Conservation (phyloP, 108 stramenopile genomes). For the Schizochytrium sp. region DNA sequence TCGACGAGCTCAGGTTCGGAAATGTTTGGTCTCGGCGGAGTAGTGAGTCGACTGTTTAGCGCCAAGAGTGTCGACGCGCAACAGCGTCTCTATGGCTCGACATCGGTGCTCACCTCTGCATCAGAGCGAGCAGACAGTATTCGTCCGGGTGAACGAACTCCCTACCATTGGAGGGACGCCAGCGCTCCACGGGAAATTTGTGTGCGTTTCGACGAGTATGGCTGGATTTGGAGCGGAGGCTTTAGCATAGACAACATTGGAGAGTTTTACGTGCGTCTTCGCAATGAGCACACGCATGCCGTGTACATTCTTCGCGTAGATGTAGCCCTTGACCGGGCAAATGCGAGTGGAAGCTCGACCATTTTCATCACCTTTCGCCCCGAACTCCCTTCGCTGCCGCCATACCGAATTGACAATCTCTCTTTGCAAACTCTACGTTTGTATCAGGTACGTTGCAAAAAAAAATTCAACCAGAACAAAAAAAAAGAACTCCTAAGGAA, state of each 20-base stretch:
- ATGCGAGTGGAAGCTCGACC: not conserved
- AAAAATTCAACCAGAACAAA: not conserved
- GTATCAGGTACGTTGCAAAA: not conserved
- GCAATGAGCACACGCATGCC: not conserved
- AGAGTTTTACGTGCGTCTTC: not conserved
- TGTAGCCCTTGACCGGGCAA: not conserved
- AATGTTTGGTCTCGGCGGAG: not conserved
- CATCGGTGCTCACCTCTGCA: not conserved
- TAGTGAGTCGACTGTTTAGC: not conserved
- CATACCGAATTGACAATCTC: not conserved
- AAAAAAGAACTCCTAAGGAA: no score
- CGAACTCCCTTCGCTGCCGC: not conserved
- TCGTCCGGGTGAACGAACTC: not conserved
- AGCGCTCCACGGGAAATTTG: constrained; percentile 4
- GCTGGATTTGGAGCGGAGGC: constrained; percentile 13
- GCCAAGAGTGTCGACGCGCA: not conserved
- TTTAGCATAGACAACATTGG: not conserved
- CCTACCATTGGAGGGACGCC: not conserved
- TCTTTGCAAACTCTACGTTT: not conserved
- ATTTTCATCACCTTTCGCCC: not conserved
- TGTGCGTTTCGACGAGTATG: constrained; percentile 5
- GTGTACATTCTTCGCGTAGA: not conserved
- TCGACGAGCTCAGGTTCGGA: not conserved
- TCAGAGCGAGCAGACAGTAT: constrained; percentile 4
- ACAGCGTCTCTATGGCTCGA: not conserved